Conservation (phyloP, 106 monocot genomes). For the Phalaenopsis equestris region DNA sequence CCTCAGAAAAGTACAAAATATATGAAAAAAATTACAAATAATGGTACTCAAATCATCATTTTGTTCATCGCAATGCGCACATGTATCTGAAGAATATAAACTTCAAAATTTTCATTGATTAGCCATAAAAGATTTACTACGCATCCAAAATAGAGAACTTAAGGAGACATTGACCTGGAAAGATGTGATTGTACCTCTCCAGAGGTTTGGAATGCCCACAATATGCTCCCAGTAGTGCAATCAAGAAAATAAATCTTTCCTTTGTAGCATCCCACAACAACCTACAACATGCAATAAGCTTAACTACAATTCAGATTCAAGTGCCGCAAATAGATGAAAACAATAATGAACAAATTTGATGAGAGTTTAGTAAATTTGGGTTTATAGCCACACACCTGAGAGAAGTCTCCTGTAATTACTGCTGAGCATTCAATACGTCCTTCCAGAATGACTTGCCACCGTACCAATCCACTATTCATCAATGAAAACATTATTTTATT, state of each 20-base stretch:
- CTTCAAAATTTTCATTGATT: neutral
- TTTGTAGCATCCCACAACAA: slow-evolving; percentile 91
- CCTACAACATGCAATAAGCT: slow-evolving; percentile 24
- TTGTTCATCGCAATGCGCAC: neutral
- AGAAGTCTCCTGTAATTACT: slow-evolving; percentile 70
- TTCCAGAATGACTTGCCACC: slow-evolving; percentile 72
- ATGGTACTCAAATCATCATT: neutral
- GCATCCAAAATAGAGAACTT: neutral
- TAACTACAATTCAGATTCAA: neutral
- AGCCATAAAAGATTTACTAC: neutral
- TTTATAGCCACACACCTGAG: slow-evolving; percentile 35
- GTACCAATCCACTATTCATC: slow-evolving; percentile 48
- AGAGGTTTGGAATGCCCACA: slow-evolving; percentile 72
- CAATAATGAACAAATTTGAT: neutral
- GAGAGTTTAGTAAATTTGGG: neutral
- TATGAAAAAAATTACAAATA: neutral
- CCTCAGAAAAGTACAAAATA: neutral
- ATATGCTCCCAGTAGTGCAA: slow-evolving; percentile 36
- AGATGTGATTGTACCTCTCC: slow-evolving; percentile 62
- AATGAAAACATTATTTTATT: neutral
- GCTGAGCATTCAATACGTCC: slow-evolving; percentile 94
- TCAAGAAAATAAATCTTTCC: slow-evolving; percentile 94
- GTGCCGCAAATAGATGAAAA: neutral
- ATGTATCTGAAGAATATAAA: neutral
- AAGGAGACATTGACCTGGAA: neutral